Evolutionary conservation across 495 filamentous ascomycete genomes (phyloP), one percentile per base, ranked within the genome.

Genomic region (Haplographium delicatum): DNA sequence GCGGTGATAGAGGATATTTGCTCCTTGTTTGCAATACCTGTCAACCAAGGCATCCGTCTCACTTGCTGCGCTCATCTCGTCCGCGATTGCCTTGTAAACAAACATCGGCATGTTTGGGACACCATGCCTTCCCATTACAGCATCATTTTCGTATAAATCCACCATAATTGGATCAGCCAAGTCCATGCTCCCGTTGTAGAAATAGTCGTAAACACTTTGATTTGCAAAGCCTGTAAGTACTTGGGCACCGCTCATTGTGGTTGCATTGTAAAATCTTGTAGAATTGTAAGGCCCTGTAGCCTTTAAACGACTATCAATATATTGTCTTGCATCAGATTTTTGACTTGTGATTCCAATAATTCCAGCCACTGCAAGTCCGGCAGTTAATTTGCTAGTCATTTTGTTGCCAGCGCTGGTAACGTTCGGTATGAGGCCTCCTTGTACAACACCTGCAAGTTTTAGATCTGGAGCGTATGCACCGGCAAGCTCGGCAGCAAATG

Each of bases 381-480:
- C 50, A 28, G 8, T 22, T 4, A 13, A 10, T 11, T 19, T 35
- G 5, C 20, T 16, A 26, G 40, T 47, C 5, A 48, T n/a, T 6
- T 5, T 8, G 5, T 41, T 8, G 3, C 35, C 4, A 4, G 31
- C 19, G 3, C 9, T 54, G 10, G n/a, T 58, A n/a, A 70, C 27
- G 44, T 72, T 69, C 0, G 67, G 47, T 3, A 62, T 48, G 15
- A 70, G 41, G 5, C 77, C 79, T 11, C 79, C 79, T 8, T 78
- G 51, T 0, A 68, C 72, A 49, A 67, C 72, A 13, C 76, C 73
- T 31, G 63, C 65, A 43, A 82, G 68, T 18, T 67, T 45, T 3
- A 83, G 57, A 27, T 80, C 77, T 1, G 78, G 72, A 1, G 78
- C 76, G 52, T 83, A 82, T 6, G 54, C 35, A 75, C 71, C 44